Base-by-base conservation (phyloP, 352 stramenopile species). In the Pythium utonaiense region DNA sequence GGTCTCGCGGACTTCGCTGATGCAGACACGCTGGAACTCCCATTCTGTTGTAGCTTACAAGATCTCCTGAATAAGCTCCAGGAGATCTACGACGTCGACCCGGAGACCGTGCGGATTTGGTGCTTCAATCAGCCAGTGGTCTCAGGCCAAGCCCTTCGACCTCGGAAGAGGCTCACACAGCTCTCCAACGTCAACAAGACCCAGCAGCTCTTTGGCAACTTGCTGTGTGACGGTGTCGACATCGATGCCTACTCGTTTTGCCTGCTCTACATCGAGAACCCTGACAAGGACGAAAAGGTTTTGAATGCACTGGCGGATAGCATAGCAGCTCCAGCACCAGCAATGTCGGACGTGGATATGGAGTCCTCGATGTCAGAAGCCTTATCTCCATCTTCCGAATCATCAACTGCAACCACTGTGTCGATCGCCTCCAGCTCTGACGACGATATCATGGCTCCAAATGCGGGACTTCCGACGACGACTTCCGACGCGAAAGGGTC, bases 171-270 rank as follows among this genome's bases (percentile, higher is more conserved):
- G 19, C 75, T 93, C 24, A 84, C 74, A 25, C 61, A 67, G 49
- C 53, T 63, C 38, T 22, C 51, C 41, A 67, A 60, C 8, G 76
- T 71, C 51, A 66, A 77, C 30, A 67, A 67, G 52, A 57, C 77
- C 7, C 69, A 65, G 22, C 78, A 82, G 9, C 73, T 92, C 24
- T 93, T 93, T 64, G 80, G 82, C 13, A 74, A 78, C 33, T 48
- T 89, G 53, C 75, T 93, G 6, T 79, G 73, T 44, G 84, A 93
- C 41, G 84, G 84, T 33, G 77, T 89, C 21, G 84, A 93, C 64
- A 89, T 93, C 53, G 84, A 92, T 50, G 82, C 84, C 6, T 93
- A 93, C 69, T 92, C 82, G 38, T 85, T 86, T 62, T 89, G 80
- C 48, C 73, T 91, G 53, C 74, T 91, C 27, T 91, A 91, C 61